Evolutionary conservation across 1,284 basidiomycete species (phyloP).

Genomic region (Peniophora sp.): DNA sequence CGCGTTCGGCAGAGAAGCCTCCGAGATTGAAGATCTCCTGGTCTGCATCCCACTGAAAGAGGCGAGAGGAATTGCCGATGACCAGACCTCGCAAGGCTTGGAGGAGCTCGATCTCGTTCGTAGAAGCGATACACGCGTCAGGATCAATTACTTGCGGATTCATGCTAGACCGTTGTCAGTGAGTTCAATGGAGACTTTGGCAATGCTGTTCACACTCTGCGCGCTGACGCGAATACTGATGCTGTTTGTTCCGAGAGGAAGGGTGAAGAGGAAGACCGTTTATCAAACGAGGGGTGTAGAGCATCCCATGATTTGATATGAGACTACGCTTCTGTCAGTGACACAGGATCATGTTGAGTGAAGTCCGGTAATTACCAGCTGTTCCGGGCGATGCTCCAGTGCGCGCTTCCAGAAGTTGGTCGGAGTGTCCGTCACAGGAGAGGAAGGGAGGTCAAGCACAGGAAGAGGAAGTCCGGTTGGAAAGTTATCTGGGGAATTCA

Average conservation of each 20-base stretch:
- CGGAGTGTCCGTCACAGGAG: background rate
- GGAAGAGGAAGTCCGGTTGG: background rate
- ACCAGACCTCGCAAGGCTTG: slow-evolving; percentile 44
- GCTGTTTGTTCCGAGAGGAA: slow-evolving; percentile 60
- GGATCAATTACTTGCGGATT: slow-evolving; percentile 35
- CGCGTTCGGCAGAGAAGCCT: slow-evolving; percentile 19
- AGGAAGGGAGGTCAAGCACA: background rate
- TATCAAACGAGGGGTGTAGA: slow-evolving; percentile 28
- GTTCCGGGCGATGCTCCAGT: slow-evolving; percentile 4
- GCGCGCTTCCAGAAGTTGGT: slow-evolving; percentile 6
- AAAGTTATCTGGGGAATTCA: background rate
- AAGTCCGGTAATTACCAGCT: background rate
- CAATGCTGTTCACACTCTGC: slow-evolving; percentile 40
- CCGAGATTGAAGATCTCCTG: slow-evolving; percentile 42
- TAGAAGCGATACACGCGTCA: slow-evolving; percentile 34
- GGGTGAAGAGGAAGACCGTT: slow-evolving; percentile 28
- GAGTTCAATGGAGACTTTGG: background rate
- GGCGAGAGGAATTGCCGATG: slow-evolving; percentile 55
- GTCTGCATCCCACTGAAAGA: slow-evolving; percentile 51
- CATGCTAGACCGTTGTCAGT: slow-evolving; percentile 18
- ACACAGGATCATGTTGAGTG: background rate
- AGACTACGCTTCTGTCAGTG: slow-evolving; percentile 14
- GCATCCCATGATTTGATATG: slow-evolving; percentile 55
- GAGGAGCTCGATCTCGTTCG: slow-evolving; percentile 33
- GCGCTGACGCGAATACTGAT: slow-evolving; percentile 40